These are phyloP conservation scores for Eucommia ulmoides DNA, from an alignment of 257 asterid species.

Conservation along the genomic window DNA sequence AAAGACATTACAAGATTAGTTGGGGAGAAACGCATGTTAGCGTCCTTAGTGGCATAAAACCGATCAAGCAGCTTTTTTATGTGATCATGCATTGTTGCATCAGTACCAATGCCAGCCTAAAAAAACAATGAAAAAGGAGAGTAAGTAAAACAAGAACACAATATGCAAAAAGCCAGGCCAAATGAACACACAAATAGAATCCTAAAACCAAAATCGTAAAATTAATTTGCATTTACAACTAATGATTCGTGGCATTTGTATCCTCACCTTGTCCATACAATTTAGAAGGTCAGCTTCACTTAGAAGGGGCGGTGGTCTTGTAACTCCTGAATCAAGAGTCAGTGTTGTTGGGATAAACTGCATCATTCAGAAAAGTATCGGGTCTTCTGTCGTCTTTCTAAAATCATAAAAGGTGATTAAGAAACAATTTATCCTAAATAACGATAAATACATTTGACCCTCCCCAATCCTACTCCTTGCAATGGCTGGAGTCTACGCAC, in stretches of 20 bases:
- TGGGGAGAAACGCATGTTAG: slow-evolving; percentile 73
- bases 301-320: slow-evolving; percentile 92
- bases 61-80: slow-evolving; percentile 97
- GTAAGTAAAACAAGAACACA: slow-evolving; percentile 8
- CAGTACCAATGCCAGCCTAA: slow-evolving; percentile 94
- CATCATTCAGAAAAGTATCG: slow-evolving; percentile 10
- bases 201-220: neutral
- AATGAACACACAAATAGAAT: neutral
- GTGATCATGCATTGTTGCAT: slow-evolving; percentile 99
- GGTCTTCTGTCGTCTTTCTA: neutral
- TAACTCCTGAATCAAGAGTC: slow-evolving; percentile 94
- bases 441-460: too few relatives aligned
- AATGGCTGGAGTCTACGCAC: too few relatives aligned
- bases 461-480: too few relatives aligned
- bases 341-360: slow-evolving; percentile 78
- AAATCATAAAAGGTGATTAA: neutral
- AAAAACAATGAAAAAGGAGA: slow-evolving; percentile 8
- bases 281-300: slow-evolving; percentile 92
- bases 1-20: slow-evolving; percentile 66
- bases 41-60: slow-evolving; percentile 74
- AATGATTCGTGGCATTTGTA: neutral
- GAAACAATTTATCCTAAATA: too few relatives aligned
- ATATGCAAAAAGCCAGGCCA: neutral
- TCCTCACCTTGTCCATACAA: slow-evolving; percentile 90
- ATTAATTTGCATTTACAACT: neutral